Conservation (phyloP, 345 rosid species). For the Turritis glabra region DNA sequence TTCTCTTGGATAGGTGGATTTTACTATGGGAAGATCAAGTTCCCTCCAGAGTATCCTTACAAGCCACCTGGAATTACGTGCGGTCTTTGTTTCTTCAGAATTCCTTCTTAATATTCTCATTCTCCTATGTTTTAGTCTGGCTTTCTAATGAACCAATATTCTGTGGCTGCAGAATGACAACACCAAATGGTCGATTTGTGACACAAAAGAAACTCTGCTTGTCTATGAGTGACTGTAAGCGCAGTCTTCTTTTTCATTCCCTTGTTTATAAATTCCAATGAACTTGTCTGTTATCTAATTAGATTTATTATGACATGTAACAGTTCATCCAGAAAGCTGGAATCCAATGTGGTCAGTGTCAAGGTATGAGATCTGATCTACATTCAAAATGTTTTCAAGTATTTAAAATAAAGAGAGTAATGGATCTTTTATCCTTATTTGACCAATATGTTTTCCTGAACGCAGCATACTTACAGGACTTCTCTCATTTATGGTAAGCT, state of each 20-base stretch:
- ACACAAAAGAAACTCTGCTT: conserved; percentile 15
- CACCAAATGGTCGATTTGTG: conserved; percentile 17
- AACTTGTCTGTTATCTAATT: not conserved
- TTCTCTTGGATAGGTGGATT: conserved; percentile 17
- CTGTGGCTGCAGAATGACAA: not conserved
- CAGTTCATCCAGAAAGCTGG: conserved; percentile 26
- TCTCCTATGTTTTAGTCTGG: not conserved
- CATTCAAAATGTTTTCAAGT: not conserved
- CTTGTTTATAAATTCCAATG: not conserved
- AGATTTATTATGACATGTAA: not conserved
- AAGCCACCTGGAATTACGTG: conserved; percentile 99
- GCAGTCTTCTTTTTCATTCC: not conserved
- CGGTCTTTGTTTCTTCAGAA: conserved; percentile 19
- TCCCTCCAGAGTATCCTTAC: conserved; percentile 94
- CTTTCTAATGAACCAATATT: not conserved
- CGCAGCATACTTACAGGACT: conserved; percentile 10
- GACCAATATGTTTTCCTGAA: not conserved
- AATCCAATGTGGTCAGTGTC: conserved; percentile 19
- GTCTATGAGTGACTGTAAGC: conserved; percentile 25
- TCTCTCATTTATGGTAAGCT: conserved; percentile 17
- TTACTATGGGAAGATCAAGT: conserved; percentile 97
- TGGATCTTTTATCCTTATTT: not conserved
- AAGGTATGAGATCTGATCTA: conserved; percentile 4
- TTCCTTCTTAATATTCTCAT: not conserved
- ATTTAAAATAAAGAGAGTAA: not conserved